Conservation (phyloP, 2,329 filamentous ascomycete species). For the Aspergillus tamarii region DNA sequence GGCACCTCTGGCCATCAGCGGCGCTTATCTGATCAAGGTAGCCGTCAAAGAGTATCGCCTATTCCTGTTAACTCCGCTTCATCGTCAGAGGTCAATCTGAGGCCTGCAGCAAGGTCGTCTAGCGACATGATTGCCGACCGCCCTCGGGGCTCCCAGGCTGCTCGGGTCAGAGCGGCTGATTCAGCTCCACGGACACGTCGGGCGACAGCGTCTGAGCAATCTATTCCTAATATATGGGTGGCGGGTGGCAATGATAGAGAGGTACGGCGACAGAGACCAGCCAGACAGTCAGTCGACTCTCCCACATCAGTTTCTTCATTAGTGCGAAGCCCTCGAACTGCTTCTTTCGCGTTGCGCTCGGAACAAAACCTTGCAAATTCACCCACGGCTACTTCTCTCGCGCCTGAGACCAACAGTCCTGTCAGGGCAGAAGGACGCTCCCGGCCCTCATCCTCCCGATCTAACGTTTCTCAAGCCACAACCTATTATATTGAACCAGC, state of each 20-base stretch:
- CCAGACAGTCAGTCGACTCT: slow-evolving; percentile 30
- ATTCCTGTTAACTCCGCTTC: slow-evolving; percentile 35
- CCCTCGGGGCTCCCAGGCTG: slow-evolving; percentile 29
- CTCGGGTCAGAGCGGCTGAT: slow-evolving; percentile 27
- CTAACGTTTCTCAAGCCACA: slow-evolving; percentile 26
- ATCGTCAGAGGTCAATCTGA: slow-evolving; percentile 37
- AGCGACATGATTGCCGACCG: slow-evolving; percentile 42
- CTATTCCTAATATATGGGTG: slow-evolving; percentile 29
- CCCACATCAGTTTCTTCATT: slow-evolving; percentile 25
- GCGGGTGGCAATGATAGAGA: slow-evolving; percentile 27
- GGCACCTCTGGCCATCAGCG: slow-evolving; percentile 34
- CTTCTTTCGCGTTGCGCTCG: slow-evolving; percentile 14
- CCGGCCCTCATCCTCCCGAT: slow-evolving; percentile 37
- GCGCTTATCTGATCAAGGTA: slow-evolving; percentile 40
- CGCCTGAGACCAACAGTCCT: slow-evolving; percentile 21
- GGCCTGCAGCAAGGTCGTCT: slow-evolving; percentile 38
- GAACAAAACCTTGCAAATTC: slow-evolving; percentile 16
- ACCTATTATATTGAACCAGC: slow-evolving; percentile 68
- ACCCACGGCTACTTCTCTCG: slow-evolving; percentile 17
- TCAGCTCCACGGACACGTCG: slow-evolving; percentile 32
- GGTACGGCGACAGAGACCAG: slow-evolving; percentile 23
- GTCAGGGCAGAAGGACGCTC: slow-evolving; percentile 27
- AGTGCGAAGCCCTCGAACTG: slow-evolving; percentile 12
- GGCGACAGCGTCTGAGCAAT: slow-evolving; percentile 38
- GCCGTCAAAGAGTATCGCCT: slow-evolving; percentile 39